phyloP scores from a whole-genome alignment of 306 rosid species.

The Vigna unguiculata region DNA sequence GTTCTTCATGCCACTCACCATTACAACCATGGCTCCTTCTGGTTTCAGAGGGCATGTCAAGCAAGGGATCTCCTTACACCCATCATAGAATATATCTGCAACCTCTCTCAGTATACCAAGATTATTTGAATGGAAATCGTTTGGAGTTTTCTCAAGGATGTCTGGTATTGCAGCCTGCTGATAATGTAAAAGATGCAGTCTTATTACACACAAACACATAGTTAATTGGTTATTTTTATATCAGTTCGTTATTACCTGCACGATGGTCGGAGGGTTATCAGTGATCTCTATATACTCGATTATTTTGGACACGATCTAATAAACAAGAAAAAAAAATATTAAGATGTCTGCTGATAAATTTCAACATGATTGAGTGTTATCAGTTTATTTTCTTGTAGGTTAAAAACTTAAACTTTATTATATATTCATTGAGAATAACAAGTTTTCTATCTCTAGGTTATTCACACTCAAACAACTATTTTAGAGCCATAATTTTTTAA shows the following conservation, averaged over 20 bases:
- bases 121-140: constrained; percentile 47
- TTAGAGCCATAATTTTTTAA: background rate
- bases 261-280: constrained; percentile 53
- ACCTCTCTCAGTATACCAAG: constrained; percentile 45
- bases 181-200: background rate
- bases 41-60: constrained; percentile 62
- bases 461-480: background rate
- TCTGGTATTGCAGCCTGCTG: constrained; percentile 60
- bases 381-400: background rate
- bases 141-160: constrained; percentile 52
- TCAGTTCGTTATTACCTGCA: constrained; percentile 51
- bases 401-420: background rate
- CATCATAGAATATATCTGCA: constrained; percentile 51
- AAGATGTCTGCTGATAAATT: background rate
- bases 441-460: too few relatives aligned
- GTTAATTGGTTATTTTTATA: background rate
- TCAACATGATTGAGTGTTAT: too few relatives aligned
- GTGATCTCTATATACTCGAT: constrained; percentile 48
- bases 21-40: constrained; percentile 59
- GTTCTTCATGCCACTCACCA: constrained; percentile 47
- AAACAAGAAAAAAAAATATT: background rate
- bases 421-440: too few relatives aligned
- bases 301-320: constrained; percentile 52
- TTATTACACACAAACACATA: background rate
- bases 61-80: constrained; percentile 63